Evolutionary conservation across 1,139 yeast genomes (phyloP), one percentile per base, ranked within the genome.

Genomic region (Debaryomyces fabryi): DNA sequence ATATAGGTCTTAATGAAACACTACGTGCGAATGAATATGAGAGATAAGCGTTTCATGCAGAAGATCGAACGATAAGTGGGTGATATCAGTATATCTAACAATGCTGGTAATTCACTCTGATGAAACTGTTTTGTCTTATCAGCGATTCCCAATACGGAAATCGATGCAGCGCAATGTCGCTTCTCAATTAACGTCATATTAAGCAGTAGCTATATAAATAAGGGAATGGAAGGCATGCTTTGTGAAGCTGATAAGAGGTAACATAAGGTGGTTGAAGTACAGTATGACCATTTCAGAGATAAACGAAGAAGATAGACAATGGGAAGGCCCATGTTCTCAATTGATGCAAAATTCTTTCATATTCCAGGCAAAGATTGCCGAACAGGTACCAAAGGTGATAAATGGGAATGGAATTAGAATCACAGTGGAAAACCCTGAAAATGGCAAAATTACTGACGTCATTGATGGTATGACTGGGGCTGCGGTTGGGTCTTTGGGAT

Each of bases 391-490:
- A 8, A 69, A 70, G 55, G 75, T 76, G 39, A 67, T 77, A 39
- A 71, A 66, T 8, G 83, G 85, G 36, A 68, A 74, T 38, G 86
- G 86, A 21, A 63, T 72, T 52, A 65, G 67, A 58, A 64, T 82
- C 52, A 72, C 74, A n/a, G 65, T 78, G 27, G 74, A 68, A 56
- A 82, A 81, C 54, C 74, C 79, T 40, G 62, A 64, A 35, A 78
- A 83, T 33, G 76, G 76, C 38, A 71, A 71, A 46, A 59, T 62
- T 45, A 67, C 59, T 33, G 69, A 64, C 20, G 52, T 80, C 15
- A 63, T 81, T 39, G 87, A 83, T 59, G 85, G 79, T 34, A 65
- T 74, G 56, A 79, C 86, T n/a, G 87, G 87, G 53, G 87, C 87
- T 5, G 86, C 87, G 29, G 87, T 82, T 37, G 82, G 82, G 29